phyloP scores from a whole-genome alignment of 2,329 filamentous ascomycete genomes.

The Sarocladium strictum region DNA sequence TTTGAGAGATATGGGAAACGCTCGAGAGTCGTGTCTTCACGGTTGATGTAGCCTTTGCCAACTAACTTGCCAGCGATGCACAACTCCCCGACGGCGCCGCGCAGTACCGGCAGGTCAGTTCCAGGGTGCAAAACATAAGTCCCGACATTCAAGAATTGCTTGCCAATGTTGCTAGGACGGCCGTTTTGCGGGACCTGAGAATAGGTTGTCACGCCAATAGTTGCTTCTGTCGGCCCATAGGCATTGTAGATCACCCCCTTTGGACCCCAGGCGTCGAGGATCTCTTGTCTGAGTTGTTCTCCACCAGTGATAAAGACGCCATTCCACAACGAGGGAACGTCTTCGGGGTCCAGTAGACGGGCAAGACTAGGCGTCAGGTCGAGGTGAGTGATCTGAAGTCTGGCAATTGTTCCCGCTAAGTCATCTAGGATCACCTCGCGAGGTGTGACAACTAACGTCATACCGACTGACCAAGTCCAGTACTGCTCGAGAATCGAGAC shows the following conservation, averaged over 20 bases:
- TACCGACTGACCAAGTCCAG: slow-evolving; percentile 90
- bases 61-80: slow-evolving; percentile 84
- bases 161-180: slow-evolving; percentile 81
- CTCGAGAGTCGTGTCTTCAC: slow-evolving; percentile 68
- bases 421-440: slow-evolving; percentile 84
- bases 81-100: slow-evolving; percentile 78
- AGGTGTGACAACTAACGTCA: slow-evolving; percentile 75
- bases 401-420: slow-evolving; percentile 64
- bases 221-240: slow-evolving; percentile 87
- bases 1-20: slow-evolving; percentile 62
- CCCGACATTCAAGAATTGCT: slow-evolving; percentile 82
- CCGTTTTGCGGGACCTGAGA: slow-evolving; percentile 72
- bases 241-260: slow-evolving; percentile 83
- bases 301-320: slow-evolving; percentile 93
- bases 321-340: slow-evolving; percentile 71
- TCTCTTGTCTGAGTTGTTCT: slow-evolving; percentile 82
- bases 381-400: slow-evolving; percentile 77
- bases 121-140: slow-evolving; percentile 69
- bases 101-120: slow-evolving; percentile 64
- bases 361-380: slow-evolving; percentile 88
- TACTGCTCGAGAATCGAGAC: slow-evolving; percentile 91
- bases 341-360: slow-evolving; percentile 67
- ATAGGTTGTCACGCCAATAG: slow-evolving; percentile 88
- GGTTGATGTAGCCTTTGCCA: slow-evolving; percentile 82
- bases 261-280: slow-evolving; percentile 78